phyloP scores from a whole-genome alignment of 768 basidiomycete genomes.

The Punctularia strigosozonata region DNA sequence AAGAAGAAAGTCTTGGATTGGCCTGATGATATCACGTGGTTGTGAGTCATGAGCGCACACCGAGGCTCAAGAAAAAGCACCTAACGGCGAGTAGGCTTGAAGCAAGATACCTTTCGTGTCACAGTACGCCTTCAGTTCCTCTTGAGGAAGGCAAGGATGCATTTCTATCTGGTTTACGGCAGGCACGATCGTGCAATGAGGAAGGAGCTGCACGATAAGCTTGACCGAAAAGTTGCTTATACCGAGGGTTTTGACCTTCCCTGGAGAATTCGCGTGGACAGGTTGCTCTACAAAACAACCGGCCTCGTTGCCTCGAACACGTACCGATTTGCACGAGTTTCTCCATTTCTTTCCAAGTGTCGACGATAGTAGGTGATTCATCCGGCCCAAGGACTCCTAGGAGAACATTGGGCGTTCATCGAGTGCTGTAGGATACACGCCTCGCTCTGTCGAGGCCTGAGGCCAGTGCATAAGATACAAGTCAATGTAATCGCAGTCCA shows the following conservation, averaged over 20 bases:
- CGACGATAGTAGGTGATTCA: constrained; percentile 19
- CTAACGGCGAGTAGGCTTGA: constrained; percentile 36
- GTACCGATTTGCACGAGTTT: constrained; percentile 14
- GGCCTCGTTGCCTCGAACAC: too few relatives aligned
- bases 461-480: constrained; percentile 37
- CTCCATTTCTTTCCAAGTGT: constrained; percentile 21
- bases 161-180: constrained; percentile 30
- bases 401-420: too few relatives aligned
- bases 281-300: too few relatives aligned
- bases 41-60: too few relatives aligned
- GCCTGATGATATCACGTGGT: too few relatives aligned
- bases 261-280: constrained; percentile 11
- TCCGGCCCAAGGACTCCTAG: too few relatives aligned
- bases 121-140: constrained; percentile 31
- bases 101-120: constrained; percentile 26
- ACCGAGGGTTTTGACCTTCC: constrained; percentile 36
- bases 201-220: constrained; percentile 24
- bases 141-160: constrained; percentile 29
- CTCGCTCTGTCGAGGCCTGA: constrained; percentile 16
- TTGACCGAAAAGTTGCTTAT: constrained; percentile 50
- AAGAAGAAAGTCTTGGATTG: too few relatives aligned
- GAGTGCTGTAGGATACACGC: too few relatives aligned
- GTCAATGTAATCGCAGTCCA: constrained; percentile 33
- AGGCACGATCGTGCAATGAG: constrained; percentile 27
- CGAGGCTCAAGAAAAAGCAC: constrained; percentile 14